Percentiles rank a stretch among this genome's conserved stretches.
phyloP scores from a whole-genome alignment of 1,139 yeast genomes.

The Geotrichum restrictum region DNA sequence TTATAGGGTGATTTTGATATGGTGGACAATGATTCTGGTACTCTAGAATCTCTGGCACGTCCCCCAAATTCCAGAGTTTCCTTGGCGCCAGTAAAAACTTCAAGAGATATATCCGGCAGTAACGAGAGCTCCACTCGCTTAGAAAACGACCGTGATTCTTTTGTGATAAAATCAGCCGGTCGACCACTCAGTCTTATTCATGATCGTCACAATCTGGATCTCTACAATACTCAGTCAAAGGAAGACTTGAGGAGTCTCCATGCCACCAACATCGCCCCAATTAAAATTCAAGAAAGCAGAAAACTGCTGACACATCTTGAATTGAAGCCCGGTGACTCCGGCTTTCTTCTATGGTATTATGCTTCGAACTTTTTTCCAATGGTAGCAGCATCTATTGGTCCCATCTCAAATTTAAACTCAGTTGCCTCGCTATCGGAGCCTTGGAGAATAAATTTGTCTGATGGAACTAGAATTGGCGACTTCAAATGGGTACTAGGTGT shows the following conservation, averaged over 20 bases:
- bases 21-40: too few species aligned
- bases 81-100: too few species aligned
- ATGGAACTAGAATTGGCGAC: conserved; percentile 33
- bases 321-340: not conserved
- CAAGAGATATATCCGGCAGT: too few species aligned
- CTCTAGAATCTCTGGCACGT: too few species aligned
- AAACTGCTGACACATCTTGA: not conserved
- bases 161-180: too few species aligned
- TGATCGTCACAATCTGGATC: too few species aligned
- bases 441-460: conserved; percentile 48
- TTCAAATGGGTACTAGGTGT: conserved; percentile 47
- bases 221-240: not conserved
- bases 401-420: conserved; percentile 68
- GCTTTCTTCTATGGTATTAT: conserved; percentile 49
- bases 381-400: conserved; percentile 72
- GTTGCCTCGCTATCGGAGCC: conserved; percentile 64
- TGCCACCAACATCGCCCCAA: not conserved
- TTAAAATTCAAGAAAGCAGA: not conserved
- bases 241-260: not conserved
- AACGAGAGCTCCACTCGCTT: too few species aligned
- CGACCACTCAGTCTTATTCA: too few species aligned
- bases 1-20: too few species aligned
- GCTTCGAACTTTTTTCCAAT: conserved; percentile 67
- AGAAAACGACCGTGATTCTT: too few species aligned
- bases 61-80: too few species aligned